phyloP scores from a whole-genome alignment of 805 yeast species.

The Hanseniaspora nectarophila region DNA sequence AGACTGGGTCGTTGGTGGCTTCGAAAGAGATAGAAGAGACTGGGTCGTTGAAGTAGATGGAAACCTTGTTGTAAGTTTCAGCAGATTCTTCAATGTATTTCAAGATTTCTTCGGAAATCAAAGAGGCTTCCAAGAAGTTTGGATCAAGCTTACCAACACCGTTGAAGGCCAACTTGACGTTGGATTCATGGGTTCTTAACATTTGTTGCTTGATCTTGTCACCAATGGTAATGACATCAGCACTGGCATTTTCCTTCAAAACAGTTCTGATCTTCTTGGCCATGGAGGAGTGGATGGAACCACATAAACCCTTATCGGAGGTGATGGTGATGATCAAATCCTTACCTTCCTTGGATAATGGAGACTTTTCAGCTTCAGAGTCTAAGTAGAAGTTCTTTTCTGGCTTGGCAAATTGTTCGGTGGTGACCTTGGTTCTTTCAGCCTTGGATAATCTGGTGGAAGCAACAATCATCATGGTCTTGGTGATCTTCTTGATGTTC shows the following conservation, averaged over 20 bases:
- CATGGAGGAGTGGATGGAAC: conserved; percentile 91
- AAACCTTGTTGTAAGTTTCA: conserved; percentile 53
- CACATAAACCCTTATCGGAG: conserved; percentile 97
- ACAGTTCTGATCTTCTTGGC: conserved; percentile 75
- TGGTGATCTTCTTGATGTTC: conserved; percentile 98
- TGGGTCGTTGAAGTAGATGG: conserved; percentile 78
- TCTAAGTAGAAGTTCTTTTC: conserved; percentile 67
- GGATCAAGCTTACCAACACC: conserved; percentile 97
- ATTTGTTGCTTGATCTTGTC: conserved; percentile 88
- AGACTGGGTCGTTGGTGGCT: conserved; percentile 60
- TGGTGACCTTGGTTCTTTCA: conserved; percentile 81
- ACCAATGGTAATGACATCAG: conserved; percentile 80
- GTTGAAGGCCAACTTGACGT: conserved; percentile 63
- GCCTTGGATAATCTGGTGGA: conserved; percentile 94
- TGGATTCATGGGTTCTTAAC: conserved; percentile 62
- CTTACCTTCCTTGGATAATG: conserved; percentile 41
- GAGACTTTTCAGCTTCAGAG: conserved; percentile 55
- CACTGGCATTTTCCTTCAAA: conserved; percentile 48
- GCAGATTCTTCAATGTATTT: conserved; percentile 30
- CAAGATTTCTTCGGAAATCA: conserved; percentile 73
- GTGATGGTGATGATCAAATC: conserved; percentile 77
- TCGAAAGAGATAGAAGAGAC: conserved; percentile 81
- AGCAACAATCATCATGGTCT: conserved; percentile 98
- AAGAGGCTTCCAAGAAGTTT: conserved; percentile 77
- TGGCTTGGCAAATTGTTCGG: conserved; percentile 72